Percentiles rank a stretch among this genome's conserved stretches.
phyloP scores from a whole-genome alignment of 352 stramenopile species.

The Phytopythium ostracodes region DNA sequence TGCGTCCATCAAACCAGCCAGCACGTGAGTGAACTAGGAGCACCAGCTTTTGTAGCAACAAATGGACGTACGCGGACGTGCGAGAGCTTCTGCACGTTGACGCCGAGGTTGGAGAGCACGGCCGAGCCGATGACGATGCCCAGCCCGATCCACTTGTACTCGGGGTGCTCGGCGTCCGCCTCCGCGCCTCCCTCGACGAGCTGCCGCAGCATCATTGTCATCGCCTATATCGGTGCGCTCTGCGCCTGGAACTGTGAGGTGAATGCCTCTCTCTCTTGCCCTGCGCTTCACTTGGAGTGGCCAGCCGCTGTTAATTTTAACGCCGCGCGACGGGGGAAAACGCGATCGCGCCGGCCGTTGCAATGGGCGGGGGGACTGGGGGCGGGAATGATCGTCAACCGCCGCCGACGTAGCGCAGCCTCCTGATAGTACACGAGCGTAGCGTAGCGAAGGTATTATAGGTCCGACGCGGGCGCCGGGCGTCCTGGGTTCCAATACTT shows the following conservation, averaged over 20 bases:
- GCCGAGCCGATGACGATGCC: slow-evolving; percentile 74
- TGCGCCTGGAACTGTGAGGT: not conserved
- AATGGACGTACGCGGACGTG: slow-evolving; percentile 59
- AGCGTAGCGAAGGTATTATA: too few species aligned
- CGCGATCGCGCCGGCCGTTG: not conserved
- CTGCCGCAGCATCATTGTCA: not conserved
- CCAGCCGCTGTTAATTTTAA: not conserved
- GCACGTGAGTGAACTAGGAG: not conserved
- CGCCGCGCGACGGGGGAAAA: not conserved
- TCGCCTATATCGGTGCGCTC: too few species aligned
- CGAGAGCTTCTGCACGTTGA: slow-evolving; percentile 86
- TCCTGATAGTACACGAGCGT: too few species aligned
- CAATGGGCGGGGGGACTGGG: not conserved
- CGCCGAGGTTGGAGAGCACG: slow-evolving; percentile 80
- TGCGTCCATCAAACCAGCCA: not conserved
- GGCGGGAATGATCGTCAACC: not conserved
- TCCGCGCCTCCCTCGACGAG: slow-evolving; percentile 5
- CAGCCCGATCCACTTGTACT: slow-evolving; percentile 84
- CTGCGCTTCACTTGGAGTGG: too few species aligned
- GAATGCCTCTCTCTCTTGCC: too few species aligned
- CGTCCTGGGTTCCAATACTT: too few species aligned
- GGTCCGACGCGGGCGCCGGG: not conserved
- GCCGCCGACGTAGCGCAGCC: not conserved
- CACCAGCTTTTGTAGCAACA: not conserved
- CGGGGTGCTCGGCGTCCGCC: slow-evolving; percentile 35